Conservation (phyloP, 2,329 filamentous ascomycete species). For the Colletotrichum karsti region DNA sequence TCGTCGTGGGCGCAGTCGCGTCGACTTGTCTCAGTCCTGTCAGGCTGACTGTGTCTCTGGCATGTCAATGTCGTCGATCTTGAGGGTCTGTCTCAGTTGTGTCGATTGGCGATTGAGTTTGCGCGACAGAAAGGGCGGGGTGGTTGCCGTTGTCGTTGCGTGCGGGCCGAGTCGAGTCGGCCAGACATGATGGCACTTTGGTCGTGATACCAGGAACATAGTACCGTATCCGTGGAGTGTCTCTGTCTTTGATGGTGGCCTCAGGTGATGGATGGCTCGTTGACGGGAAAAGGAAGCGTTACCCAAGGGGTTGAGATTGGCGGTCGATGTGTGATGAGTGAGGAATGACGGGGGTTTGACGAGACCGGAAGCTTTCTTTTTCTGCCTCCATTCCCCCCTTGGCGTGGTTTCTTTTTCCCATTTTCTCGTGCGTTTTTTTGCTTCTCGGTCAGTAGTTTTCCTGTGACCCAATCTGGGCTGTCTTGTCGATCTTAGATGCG, state of each 20-base stretch:
- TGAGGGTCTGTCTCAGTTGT: constrained; percentile 23
- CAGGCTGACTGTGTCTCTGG: constrained; percentile 6
- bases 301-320: constrained; percentile 9
- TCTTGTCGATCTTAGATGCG: constrained; percentile 21
- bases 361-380: constrained; percentile 18
- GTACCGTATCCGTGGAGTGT: neutral
- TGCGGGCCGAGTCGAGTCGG: neutral
- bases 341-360: constrained; percentile 19
- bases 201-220: neutral
- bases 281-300: constrained; percentile 2
- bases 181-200: neutral
- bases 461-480: neutral
- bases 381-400: neutral
- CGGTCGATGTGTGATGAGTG: constrained; percentile 11
- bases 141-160: neutral
- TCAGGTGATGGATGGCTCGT: constrained; percentile 5
- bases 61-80: constrained; percentile 20
- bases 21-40: constrained; percentile 15
- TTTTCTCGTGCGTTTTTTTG: constrained; percentile 6
- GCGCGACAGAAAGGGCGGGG: neutral
- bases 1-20: neutral
- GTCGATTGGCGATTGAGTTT: constrained; percentile 20
- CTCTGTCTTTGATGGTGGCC: neutral
- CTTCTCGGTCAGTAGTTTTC: neutral
- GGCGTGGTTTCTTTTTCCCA: neutral